phyloP scores from a whole-genome alignment of 1,284 basidiomycete genomes.

The Trametes sp. region DNA sequence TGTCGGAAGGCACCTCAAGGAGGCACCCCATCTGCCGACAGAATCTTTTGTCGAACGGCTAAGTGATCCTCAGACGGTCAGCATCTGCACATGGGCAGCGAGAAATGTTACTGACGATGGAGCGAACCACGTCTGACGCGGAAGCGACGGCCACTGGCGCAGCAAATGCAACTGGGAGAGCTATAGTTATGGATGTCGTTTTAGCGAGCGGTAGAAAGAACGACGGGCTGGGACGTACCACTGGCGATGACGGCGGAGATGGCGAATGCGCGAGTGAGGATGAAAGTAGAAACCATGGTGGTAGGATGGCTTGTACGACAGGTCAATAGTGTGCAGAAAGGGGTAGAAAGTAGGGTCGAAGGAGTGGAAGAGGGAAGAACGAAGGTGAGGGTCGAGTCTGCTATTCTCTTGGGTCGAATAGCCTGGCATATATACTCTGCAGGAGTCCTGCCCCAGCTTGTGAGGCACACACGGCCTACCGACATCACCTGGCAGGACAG shows the following conservation, averaged over 20 bases:
- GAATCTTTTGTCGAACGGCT: neutral
- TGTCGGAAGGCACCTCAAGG: slow-evolving; percentile 10
- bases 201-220: too few relatives aligned
- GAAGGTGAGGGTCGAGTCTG: neutral
- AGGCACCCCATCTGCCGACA: slow-evolving; percentile 24
- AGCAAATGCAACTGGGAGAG: neutral
- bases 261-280: slow-evolving; percentile 33
- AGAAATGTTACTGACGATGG: neutral
- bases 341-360: neutral
- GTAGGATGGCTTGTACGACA: neutral
- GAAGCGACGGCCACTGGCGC: neutral
- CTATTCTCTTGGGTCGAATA: neutral
- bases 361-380: neutral
- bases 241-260: slow-evolving; percentile 33
- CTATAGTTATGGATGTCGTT: too few relatives aligned
- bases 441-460: too few relatives aligned
- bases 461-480: neutral
- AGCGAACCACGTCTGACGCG: neutral
- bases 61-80: neutral
- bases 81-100: neutral
- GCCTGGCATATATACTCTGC: neutral
- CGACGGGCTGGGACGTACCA: slow-evolving; percentile 15
- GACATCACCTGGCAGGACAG: neutral
- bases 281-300: slow-evolving; percentile 31
- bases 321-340: neutral